Conservation (phyloP, 2,329 filamentous ascomycete genomes). For the Aspergillus phoenicis region DNA sequence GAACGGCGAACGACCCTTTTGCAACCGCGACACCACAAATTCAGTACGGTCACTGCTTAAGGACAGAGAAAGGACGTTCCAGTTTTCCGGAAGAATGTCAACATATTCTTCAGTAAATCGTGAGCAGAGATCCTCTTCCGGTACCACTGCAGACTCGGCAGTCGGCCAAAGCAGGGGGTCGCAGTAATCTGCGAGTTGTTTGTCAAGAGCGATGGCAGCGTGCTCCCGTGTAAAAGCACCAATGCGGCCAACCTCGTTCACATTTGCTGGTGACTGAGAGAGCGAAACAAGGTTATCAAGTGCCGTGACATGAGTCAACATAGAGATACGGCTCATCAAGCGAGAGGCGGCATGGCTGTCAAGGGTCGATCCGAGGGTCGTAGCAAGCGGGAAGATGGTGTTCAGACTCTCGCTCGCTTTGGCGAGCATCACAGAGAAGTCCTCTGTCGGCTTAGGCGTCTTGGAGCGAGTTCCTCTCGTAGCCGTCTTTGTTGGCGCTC, state of each 20-base stretch:
- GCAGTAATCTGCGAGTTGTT: slow-evolving; percentile 46
- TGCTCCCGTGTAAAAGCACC: slow-evolving; percentile 45
- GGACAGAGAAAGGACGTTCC: slow-evolving; percentile 84
- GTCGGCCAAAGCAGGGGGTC: slow-evolving; percentile 55
- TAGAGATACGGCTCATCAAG: slow-evolving; percentile 45
- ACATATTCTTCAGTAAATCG: slow-evolving; percentile 79
- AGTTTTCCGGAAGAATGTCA: slow-evolving; percentile 77
- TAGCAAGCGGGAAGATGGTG: slow-evolving; percentile 36
- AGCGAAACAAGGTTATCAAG: slow-evolving; percentile 30
- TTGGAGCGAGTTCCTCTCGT: slow-evolving; percentile 30
- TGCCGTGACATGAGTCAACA: slow-evolving; percentile 46
- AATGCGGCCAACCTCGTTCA: slow-evolving; percentile 47
- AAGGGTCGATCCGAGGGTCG: slow-evolving; percentile 41
- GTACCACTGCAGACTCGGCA: slow-evolving; percentile 21
- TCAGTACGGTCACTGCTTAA: slow-evolving; percentile 81
- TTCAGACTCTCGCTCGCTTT: slow-evolving; percentile 40
- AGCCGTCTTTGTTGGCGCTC: slow-evolving; percentile 31
- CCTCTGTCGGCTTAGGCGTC: slow-evolving; percentile 34
- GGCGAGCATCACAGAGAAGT: slow-evolving; percentile 41
- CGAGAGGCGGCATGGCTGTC: slow-evolving; percentile 43
- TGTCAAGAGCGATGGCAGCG: slow-evolving; percentile 48
- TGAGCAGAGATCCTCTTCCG: slow-evolving; percentile 50
- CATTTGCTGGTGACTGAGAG: slow-evolving; percentile 38
- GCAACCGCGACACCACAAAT: slow-evolving; percentile 84
- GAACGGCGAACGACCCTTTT: slow-evolving; percentile 75